Conservation (phyloP, 768 basidiomycete genomes). For the Paxillus ammoniavirescens region DNA sequence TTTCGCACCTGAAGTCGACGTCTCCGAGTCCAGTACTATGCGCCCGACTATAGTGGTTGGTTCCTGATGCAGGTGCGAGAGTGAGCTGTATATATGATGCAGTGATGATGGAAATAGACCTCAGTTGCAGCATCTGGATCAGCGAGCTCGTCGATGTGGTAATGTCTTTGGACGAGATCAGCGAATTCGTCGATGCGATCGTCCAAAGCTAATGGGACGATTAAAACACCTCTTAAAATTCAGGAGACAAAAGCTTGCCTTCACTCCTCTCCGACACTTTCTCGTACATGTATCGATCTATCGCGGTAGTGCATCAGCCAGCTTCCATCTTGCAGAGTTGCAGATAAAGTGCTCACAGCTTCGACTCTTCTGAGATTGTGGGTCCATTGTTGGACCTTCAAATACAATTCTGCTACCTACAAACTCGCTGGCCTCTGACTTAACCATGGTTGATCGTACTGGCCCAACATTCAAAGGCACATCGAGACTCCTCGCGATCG, state of each 20-base stretch:
- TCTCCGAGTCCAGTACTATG: constrained; percentile 68
- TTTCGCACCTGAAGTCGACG: constrained; percentile 53
- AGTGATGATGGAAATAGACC: constrained; percentile 29
- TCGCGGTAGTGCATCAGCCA: constrained; percentile 1
- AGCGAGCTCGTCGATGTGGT: constrained; percentile 68
- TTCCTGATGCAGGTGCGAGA: constrained; percentile 40
- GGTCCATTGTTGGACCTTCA: constrained; percentile 29
- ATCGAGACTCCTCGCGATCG: constrained; percentile 6
- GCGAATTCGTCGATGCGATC: constrained; percentile 85
- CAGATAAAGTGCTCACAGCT: constrained; percentile 48
- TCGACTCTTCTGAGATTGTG: constrained; percentile 39
- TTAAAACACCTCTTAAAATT: not conserved
- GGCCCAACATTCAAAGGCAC: constrained; percentile 14
- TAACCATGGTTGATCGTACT: constrained; percentile 11
- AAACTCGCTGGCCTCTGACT: constrained; percentile 13
- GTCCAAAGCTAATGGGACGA: constrained; percentile 61
- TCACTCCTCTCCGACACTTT: constrained; percentile 81
- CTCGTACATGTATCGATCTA: constrained; percentile 95
- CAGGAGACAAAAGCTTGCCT: constrained; percentile 42
- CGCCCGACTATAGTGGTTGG: constrained; percentile 71
- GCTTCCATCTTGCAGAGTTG: not conserved
- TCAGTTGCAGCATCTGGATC: constrained; percentile 68
- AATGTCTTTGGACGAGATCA: constrained; percentile 67
- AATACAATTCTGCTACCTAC: constrained; percentile 30
- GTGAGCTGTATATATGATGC: not conserved